Evolutionary conservation across 2,329 filamentous ascomycete genomes (phyloP).

Genomic region (Diaporthe eres): DNA sequence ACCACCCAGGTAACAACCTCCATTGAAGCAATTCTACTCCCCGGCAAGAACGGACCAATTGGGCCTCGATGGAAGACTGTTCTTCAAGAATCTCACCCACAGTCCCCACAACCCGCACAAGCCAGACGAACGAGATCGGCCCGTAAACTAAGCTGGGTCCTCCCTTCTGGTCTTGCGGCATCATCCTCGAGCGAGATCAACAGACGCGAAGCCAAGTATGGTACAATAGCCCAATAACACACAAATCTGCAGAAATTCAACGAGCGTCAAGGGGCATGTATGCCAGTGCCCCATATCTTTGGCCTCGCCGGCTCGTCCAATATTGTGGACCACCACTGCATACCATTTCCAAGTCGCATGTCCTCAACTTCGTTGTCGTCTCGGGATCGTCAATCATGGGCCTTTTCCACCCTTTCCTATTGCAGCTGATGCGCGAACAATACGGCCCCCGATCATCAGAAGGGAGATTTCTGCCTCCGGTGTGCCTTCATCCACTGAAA

Average conservation of each 20-base stretch:
- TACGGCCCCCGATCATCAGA: background rate
- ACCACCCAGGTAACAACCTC: background rate
- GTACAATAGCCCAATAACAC: slow-evolving; percentile 6
- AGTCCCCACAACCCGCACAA: background rate
- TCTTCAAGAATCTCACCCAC: background rate
- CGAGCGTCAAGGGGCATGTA: background rate
- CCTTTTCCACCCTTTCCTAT: background rate
- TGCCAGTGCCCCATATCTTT: background rate
- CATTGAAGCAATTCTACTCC: background rate
- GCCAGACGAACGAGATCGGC: background rate
- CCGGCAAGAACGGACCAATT: background rate
- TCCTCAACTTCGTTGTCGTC: background rate
- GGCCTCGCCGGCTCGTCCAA: background rate
- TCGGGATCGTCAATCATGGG: background rate
- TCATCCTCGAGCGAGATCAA: background rate
- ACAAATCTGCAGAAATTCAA: background rate
- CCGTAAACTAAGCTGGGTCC: background rate
- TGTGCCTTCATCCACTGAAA: slow-evolving; percentile 6
- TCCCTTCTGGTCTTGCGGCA: background rate
- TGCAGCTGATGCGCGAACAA: background rate
- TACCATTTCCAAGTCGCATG: background rate
- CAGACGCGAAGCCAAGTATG: background rate
- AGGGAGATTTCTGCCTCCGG: background rate
- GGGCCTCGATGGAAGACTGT: background rate
- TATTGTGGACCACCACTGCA: background rate